These are phyloP conservation scores for Takashimella koratensis DNA, from an alignment of 1,284 basidiomycete genomes.

Conservation along the genomic window DNA sequence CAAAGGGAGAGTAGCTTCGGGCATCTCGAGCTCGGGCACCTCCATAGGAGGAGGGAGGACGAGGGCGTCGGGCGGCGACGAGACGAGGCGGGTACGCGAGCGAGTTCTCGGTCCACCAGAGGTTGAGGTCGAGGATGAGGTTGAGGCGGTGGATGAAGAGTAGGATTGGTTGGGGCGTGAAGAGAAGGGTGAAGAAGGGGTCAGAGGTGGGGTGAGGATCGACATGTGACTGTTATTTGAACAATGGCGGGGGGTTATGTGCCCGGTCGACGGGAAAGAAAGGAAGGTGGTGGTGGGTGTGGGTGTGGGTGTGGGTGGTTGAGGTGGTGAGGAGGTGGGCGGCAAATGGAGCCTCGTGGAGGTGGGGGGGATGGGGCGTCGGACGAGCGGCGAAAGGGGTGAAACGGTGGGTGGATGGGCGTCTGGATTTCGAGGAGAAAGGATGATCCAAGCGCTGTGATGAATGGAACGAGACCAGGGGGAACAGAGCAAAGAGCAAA, in stretches of 20 bases:
- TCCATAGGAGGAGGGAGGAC: constrained; percentile 11
- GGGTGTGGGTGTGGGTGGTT: background rate
- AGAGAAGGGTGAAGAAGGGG: constrained; percentile 13
- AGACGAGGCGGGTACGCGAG: background rate
- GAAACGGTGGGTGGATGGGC: background rate
- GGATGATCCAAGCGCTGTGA: background rate
- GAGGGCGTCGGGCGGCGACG: background rate
- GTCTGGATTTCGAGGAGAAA: no score
- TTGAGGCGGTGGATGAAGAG: background rate
- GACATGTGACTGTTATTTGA: constrained; percentile 3
- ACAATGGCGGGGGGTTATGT: background rate
- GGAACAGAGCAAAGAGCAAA: background rate
- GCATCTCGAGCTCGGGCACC: constrained; percentile 15
- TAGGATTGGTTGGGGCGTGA: background rate
- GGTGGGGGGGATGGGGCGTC: background rate
- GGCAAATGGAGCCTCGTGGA: background rate
- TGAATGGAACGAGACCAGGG: background rate
- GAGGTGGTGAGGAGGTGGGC: background rate
- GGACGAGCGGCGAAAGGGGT: background rate
- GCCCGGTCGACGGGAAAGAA: background rate
- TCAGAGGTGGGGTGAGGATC: constrained; percentile 33
- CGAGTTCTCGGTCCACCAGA: background rate
- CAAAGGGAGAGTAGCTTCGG: constrained; percentile 3
- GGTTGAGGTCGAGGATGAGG: background rate
- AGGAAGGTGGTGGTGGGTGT: background rate